Base-by-base conservation (phyloP, 768 basidiomycete species). In the Asterophora parasitica region DNA sequence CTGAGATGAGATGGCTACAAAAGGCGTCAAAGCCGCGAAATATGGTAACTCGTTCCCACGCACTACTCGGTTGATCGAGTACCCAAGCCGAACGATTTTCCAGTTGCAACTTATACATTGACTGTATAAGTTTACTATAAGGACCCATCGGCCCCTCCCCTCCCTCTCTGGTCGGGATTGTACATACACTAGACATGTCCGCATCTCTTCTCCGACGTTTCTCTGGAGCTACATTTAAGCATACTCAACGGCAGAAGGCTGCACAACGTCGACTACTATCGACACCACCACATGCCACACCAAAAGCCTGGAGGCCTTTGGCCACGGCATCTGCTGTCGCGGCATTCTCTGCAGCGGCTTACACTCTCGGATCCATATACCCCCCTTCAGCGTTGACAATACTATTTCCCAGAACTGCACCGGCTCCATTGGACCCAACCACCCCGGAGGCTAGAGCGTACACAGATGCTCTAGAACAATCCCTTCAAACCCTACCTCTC, bases 351-450 rank as follows among this genome's bases (percentile, higher is more conserved):
- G 42, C 69, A 31, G 65, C 69, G 5, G 72, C 72, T 10, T 77
- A 76, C 39, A 65, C 72, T n/a, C 49, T 76, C 17, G 90, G 90
- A 7, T 74, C 85, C 4, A 65, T 89, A 52, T 90, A 82, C 58
- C 89, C 87, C 5, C 89, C 84, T 5, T 65, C 75, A 0, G 62
- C 85, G 20, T 59, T 85, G 31, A 73, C 82, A 15, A 74, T 90
- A 43, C 67, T 95, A 19, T 86, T 84, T 39, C 92, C 93, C 2
- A 76, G 86, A 8, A 71, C 78, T 0, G 87, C 91, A 0, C 88
- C 92, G 0, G 78, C 85, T 0, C 87, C 91, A 0, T 72, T 74
- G 13, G 73, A 77, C 51, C 73, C 70, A 10, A 73, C 75, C 49
- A 80, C 82, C 3, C 73, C 70, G 1, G 79, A 81, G 51, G 81